Evolutionary conservation across 768 basidiomycete genomes (phyloP).

Genomic region (Boletus coccyginus): DNA sequence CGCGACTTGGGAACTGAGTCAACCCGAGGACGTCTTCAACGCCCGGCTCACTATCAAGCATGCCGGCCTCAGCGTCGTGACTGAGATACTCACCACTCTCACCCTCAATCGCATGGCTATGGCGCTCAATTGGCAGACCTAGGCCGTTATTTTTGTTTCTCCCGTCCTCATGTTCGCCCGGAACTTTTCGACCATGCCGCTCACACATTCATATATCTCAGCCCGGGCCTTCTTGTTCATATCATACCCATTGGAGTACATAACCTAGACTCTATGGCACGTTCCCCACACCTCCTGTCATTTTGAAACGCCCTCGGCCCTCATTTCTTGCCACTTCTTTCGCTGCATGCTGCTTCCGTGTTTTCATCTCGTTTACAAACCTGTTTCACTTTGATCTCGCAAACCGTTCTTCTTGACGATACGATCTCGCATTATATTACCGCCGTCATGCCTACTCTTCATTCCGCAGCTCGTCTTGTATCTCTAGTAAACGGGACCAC

Average conservation of each 20-base stretch:
- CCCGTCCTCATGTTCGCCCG: background rate
- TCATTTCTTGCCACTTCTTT: background rate
- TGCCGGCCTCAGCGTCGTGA: constrained; percentile 59
- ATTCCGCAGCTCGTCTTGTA: constrained; percentile 39
- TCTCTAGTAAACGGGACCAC: constrained; percentile 64
- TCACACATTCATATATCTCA: constrained; percentile 8
- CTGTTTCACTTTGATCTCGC: background rate
- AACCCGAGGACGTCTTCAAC: constrained; percentile 53
- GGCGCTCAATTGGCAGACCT: constrained; percentile 49
- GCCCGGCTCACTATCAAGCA: constrained; percentile 60
- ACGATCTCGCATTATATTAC: constrained; percentile 16
- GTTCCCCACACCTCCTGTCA: constrained; percentile 5
- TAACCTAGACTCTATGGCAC: constrained; percentile 2
- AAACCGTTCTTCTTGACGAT: background rate
- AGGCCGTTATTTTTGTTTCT: background rate
- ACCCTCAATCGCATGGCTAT: constrained; percentile 70
- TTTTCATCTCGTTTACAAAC: constrained; percentile 9
- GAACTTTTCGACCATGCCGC: constrained; percentile 1
- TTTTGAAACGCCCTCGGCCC: constrained; percentile 18
- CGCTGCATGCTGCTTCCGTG: constrained; percentile 7
- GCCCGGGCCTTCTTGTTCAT: background rate
- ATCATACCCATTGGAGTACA: background rate
- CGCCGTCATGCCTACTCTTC: constrained; percentile 15
- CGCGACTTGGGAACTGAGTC: constrained; percentile 66
- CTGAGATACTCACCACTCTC: constrained; percentile 76